A percentile compares a stretch with the other conserved stretches of the same genome.
Conservation (phyloP, 2,329 filamentous ascomycete genomes). For the Juglanconis juglandina region DNA sequence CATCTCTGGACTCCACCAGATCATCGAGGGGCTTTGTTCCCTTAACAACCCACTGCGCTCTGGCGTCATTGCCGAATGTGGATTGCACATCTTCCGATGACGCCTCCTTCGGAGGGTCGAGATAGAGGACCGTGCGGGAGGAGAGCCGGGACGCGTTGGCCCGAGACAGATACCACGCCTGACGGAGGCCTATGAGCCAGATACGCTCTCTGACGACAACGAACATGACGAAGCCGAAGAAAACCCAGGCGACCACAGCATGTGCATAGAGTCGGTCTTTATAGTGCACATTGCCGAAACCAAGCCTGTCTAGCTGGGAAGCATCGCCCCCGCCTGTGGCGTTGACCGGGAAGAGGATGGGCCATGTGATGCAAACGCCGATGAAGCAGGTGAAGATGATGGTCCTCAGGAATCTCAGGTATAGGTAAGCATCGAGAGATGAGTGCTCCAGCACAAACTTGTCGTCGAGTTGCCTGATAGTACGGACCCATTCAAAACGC, state of each 20-base stretch:
- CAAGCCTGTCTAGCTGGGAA: slow-evolving; percentile 63
- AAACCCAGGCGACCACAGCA: slow-evolving; percentile 74
- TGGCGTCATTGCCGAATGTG: slow-evolving; percentile 76
- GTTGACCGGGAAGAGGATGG: slow-evolving; percentile 79
- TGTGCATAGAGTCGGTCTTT: slow-evolving; percentile 75
- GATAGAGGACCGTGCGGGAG: slow-evolving; percentile 88
- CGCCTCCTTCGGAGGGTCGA: slow-evolving; percentile 75
- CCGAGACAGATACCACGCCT: slow-evolving; percentile 87
- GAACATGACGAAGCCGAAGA: slow-evolving; percentile 84
- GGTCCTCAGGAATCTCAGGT: slow-evolving; percentile 83
- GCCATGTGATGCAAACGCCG: slow-evolving; percentile 79
- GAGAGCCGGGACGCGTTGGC: slow-evolving; percentile 81
- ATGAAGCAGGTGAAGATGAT: slow-evolving; percentile 72
- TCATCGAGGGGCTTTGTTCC: slow-evolving; percentile 73
- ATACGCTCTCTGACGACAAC: slow-evolving; percentile 86
- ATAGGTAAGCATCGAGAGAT: slow-evolving; percentile 87
- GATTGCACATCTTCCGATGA: slow-evolving; percentile 71
- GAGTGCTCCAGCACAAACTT: slow-evolving; percentile 67
- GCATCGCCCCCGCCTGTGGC: slow-evolving; percentile 69
- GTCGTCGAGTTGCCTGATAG: slow-evolving; percentile 16
- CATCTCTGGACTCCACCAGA: slow-evolving; percentile 72
- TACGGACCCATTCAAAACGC: slow-evolving; percentile 17
- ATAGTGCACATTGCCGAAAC: slow-evolving; percentile 49
- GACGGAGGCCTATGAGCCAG: slow-evolving; percentile 89
- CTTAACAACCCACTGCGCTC: slow-evolving; percentile 78